Evolutionary conservation across 352 stramenopile species (phyloP).

Genomic region (Globisporangium polare): DNA sequence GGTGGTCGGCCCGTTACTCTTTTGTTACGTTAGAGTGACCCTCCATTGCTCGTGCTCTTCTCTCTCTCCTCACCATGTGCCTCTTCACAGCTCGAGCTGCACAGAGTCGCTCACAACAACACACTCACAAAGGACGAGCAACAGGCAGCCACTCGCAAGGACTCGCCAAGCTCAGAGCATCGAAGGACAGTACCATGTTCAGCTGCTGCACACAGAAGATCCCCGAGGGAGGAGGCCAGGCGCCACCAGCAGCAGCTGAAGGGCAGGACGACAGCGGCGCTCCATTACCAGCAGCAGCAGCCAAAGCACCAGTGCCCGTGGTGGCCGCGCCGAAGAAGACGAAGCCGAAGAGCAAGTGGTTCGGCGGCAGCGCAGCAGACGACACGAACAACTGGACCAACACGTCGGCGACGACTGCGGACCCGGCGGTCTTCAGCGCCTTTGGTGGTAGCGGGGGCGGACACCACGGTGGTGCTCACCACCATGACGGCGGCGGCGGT

Average conservation of each 20-base stretch:
- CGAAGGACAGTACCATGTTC: background rate
- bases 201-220: background rate
- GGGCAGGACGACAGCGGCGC: background rate
- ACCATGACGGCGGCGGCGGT: background rate
- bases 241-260: background rate
- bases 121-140: too few species aligned
- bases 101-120: too few species aligned
- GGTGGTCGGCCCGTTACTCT: too few species aligned
- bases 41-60: too few species aligned
- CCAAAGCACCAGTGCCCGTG: background rate
- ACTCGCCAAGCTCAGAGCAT: too few species aligned
- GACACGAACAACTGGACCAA: slow-evolving; percentile 1
- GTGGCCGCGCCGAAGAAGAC: background rate
- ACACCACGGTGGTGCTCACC: background rate
- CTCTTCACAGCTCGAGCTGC: too few species aligned
- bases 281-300: background rate
- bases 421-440: background rate
- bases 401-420: background rate
- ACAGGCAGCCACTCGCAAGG: too few species aligned
- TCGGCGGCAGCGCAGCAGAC: background rate
- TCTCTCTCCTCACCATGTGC: too few species aligned
- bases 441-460: background rate
- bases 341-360: background rate
- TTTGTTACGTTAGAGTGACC: too few species aligned
- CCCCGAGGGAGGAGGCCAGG: background rate